Conservation (phyloP, 208 protist species). For the Leishmania braziliensis region DNA sequence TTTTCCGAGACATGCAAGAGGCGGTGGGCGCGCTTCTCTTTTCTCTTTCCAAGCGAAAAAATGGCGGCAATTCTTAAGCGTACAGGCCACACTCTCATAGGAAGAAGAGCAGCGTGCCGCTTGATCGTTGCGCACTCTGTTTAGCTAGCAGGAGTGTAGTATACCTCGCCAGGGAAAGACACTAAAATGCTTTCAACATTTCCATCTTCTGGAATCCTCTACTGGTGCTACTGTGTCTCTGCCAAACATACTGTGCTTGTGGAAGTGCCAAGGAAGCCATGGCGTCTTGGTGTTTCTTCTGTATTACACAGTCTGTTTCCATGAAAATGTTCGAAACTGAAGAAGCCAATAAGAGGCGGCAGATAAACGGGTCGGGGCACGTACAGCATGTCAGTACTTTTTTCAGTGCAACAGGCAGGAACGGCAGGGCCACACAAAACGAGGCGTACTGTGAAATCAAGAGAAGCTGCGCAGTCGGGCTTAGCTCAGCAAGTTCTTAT, state of each 20-base stretch:
- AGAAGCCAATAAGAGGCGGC: background rate
- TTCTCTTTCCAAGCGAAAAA: slow-evolving; percentile 4
- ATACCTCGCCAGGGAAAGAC: background rate
- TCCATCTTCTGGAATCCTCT: background rate
- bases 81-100: background rate
- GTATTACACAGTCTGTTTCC: background rate
- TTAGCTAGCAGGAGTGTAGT: background rate
- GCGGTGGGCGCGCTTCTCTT: background rate
- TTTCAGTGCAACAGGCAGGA: background rate
- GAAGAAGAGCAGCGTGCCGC: background rate
- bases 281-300: background rate
- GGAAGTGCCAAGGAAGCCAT: background rate
- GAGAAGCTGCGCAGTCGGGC: background rate
- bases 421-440: background rate
- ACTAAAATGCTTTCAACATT: background rate
- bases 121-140: background rate
- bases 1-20: slow-evolving; percentile 1
- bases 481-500: background rate
- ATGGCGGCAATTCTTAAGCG: background rate
- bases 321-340: background rate
- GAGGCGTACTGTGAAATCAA: background rate
- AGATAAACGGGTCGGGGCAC: background rate
- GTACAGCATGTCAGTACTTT: background rate
- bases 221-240: background rate
- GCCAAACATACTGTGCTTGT: background rate